A percentile compares a stretch with the other conserved stretches of the same genome.
Evolutionary conservation across 345 rosid species (phyloP).

Genomic region (Syzygium jambos): DNA sequence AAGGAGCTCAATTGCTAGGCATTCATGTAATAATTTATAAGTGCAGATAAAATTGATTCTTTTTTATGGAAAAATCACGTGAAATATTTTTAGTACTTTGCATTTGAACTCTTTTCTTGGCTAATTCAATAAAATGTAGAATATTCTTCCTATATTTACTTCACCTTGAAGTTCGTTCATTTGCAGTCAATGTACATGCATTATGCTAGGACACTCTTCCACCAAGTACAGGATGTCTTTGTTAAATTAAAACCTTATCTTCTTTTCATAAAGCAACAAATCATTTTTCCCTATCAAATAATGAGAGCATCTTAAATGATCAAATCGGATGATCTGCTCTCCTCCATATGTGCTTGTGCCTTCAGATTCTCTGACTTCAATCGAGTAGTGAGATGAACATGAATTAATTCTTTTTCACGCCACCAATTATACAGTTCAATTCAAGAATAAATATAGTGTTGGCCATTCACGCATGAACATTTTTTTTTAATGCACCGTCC

Average conservation of each 20-base stretch:
- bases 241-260: neutral
- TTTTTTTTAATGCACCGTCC: neutral
- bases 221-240: neutral
- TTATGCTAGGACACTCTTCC: neutral
- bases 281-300: neutral
- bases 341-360: neutral
- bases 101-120: neutral
- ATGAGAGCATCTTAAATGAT: neutral
- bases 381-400: neutral
- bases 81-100: neutral
- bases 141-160: neutral
- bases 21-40: neutral
- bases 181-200: neutral
- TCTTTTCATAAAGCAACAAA: neutral
- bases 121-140: neutral
- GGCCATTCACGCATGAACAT: neutral
- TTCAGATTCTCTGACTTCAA: neutral
- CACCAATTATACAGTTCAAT: neutral
- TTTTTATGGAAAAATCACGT: neutral
- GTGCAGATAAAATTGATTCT: neutral
- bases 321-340: neutral
- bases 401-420: neutral
- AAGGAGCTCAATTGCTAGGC: neutral
- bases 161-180: neutral
- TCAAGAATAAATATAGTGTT: neutral